Evolutionary conservation across 371 early-diverging fungal species (phyloP), one percentile per base, ranked within the genome.

Genomic region (Choanephora cucurbitarum): DNA sequence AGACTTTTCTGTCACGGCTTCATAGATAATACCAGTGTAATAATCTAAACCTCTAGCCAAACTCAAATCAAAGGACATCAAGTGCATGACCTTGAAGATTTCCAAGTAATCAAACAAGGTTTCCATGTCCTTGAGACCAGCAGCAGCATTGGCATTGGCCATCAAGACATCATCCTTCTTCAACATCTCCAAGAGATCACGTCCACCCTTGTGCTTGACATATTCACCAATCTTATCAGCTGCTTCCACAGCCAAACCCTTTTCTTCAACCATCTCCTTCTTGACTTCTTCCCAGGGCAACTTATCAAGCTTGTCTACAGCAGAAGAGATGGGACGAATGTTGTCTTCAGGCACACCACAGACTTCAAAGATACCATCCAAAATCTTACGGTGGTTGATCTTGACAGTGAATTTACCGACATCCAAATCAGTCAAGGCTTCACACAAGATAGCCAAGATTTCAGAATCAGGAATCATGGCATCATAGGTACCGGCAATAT

Each of bases 21-120:
- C 99, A 70, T 98, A 95, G 63, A 99, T 98, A 53, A 99, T 87
- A 31, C 99, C 99, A 19, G 99, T 99, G 80, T 99, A 99, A 73
- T 99, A 99, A 70, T 99, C 99, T 45, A 99, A 75, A 17, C 99
- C 99, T 58, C 99, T 84, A 14, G 99, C 99, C 60, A 99, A 83
- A 58, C 91, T 91, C 48, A 99, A 79, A 77, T 99, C 99, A 66
- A 99, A 92, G 1, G 91, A 88, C 48, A 94, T 83, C 76, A 81
- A 80, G 40, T 89, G 76, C 17, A 73, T 66, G 19, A 96, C 86
- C 9, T 85, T 84, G 60, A 93, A 90, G n/a, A 94, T 79, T 23
- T 86, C 84, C 51, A 97, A 79, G 78, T 94, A 99, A 57, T 81
- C 83, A 64, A 95, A 91, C 48, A 99, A 77, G 33, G 87, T 62